Base-by-base conservation (phyloP, 108 stramenopile genomes). In the Cyclotella atomus region DNA sequence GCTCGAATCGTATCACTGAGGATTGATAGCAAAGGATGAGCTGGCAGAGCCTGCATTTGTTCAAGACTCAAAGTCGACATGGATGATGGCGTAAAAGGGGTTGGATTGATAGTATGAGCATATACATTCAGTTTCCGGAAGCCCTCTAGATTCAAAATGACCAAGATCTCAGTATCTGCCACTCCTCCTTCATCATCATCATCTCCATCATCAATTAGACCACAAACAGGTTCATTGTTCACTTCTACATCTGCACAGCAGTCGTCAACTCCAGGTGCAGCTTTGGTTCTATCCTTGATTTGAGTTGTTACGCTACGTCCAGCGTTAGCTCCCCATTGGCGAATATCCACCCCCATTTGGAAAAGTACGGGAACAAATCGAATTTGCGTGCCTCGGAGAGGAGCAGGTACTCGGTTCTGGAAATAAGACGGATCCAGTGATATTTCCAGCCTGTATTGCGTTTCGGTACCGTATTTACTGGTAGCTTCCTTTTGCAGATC, bases 321-420 rank as follows among this genome's bases (percentile, higher is more conserved):
- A 4, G 88, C 80, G 68, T 93, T 81, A 0, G 83, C 90, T 46
- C 91, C 93, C 90, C 90, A 91, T 69, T 96, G 95, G 1, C 89
- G 86, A 76, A 96, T 93, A 63, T 96, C 95, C 0, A 96, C 95
- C 21, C 95, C 95, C 66, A 96, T 92, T 73, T 96, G 89, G 49
- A 84, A 96, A 28, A 96, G 77, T 50, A 94, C 50, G 0, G 95
- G 93, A 52, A 84, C 92, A 54, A 96, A 86, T 68, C 88, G 83
- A 23, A 96, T 88, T 23, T 75, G 47, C 21, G 66, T 71, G 10
- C 79, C 86, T 49, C 85, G 70, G 20, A 96, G 69, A 10, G 84
- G 64, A 28, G 72, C 82, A 15, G 95, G 95, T 53, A 96, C 65
- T 21, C 90, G 78, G 19, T 83, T 65, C 19, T 79, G 60, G 62